phyloP scores from a whole-genome alignment of 495 filamentous ascomycete species.

The Echria macrotheca region DNA sequence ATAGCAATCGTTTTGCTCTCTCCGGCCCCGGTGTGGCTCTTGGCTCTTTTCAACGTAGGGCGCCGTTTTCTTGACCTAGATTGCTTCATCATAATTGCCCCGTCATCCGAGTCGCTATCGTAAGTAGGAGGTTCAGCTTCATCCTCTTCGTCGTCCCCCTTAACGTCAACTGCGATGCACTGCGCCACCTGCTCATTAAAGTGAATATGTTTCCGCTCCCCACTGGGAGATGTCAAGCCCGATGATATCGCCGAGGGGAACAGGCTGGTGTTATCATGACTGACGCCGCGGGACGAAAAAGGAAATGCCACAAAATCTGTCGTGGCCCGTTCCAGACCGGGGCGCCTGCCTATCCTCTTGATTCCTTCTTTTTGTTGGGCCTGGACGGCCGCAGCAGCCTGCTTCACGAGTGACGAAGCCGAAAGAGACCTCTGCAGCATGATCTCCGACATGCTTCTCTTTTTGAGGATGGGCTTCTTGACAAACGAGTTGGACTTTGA shows the following conservation, averaged over 20 bases:
- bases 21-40: slow-evolving; percentile 42
- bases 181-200: slow-evolving; percentile 96
- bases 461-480: slow-evolving; percentile 93
- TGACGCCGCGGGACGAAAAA: slow-evolving; percentile 52
- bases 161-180: slow-evolving; percentile 87
- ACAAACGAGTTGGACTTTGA: slow-evolving; percentile 79
- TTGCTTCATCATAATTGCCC: slow-evolving; percentile 79
- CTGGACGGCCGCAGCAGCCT: slow-evolving; percentile 86
- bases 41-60: slow-evolving; percentile 42
- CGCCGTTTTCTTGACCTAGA: slow-evolving; percentile 37
- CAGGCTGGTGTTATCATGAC: slow-evolving; percentile 51
- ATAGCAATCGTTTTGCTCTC: slow-evolving; percentile 92
- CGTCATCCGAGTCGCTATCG: slow-evolving; percentile 67
- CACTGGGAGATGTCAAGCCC: slow-evolving; percentile 59
- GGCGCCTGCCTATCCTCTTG: slow-evolving; percentile 36
- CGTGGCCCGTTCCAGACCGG: slow-evolving; percentile 47
- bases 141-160: slow-evolving; percentile 66
- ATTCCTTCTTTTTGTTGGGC: slow-evolving; percentile 69
- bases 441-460: slow-evolving; percentile 89
- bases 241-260: slow-evolving; percentile 56
- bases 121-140: slow-evolving; percentile 47
- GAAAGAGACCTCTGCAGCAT: slow-evolving; percentile 91
- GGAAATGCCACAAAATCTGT: slow-evolving; percentile 63
- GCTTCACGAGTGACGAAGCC: slow-evolving; percentile 83
- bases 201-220: slow-evolving; percentile 79